Evolutionary conservation across 176 grass and related monocot species (phyloP), one percentile per base, ranked within the genome.

Genomic region (Carex cristatella): DNA sequence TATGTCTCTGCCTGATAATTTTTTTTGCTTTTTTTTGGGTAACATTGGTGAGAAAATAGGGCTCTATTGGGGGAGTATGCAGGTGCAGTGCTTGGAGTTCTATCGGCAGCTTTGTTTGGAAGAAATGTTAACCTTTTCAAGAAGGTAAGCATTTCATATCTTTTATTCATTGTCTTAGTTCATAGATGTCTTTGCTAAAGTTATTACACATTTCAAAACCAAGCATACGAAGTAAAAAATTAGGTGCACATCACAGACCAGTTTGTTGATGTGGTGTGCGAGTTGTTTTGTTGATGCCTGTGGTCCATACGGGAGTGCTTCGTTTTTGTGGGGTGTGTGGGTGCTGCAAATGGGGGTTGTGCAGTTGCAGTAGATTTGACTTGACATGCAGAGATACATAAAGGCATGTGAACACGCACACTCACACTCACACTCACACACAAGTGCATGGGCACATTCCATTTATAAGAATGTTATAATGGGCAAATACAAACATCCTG

Each of bases 1-100:
- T 11, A 19, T 49, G 19, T 35, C 27, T 83, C 19, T 53, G 7
- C 49, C 38, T 65, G 61, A 64, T 82, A 63, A 14, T 32, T 58
- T 65, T 82, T 11, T 23, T 27, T 65, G 10, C 15, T 81, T 60
- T 82, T 48, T 92, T 92, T 53, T 86, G 31, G 69, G 86, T 73
- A 83, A 89, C 69, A 68, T 82, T 80, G 49, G 87, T 90, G 89
- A 85, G 81, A 68, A 30, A 85, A 69, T 89, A 99, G 96, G n/a
- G 73, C 93, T 84, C 78, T 99, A 81, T 82, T 95, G 81, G 93
- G 89, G 19, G 93, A 99, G 85, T 99, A 99, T 84, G 90, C 96
- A 73, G 96, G 96, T 89, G 96, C 96, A 53, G 85, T 95, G 84
- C 93, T 99, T 90, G 96, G 96, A 89, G 93, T 99, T 89, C 88